Evolutionary conservation across 1,139 yeast species (phyloP).

Genomic region (Candida tropicalis): DNA sequence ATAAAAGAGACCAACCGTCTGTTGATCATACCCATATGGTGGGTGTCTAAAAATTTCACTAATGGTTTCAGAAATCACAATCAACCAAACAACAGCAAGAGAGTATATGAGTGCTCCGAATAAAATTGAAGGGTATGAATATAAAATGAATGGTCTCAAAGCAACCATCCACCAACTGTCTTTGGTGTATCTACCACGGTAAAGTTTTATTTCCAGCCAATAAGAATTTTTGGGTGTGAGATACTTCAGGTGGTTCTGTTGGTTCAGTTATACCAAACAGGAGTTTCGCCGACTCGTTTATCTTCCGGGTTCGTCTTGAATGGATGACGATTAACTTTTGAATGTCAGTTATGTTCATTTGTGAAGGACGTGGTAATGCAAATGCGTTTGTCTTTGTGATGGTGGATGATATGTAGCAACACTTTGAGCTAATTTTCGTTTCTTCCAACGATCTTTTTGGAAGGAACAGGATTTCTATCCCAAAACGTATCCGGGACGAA

Average conservation of each 20-base stretch:
- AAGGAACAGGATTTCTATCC: conserved; percentile 58
- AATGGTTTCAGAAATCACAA: conserved; percentile 60
- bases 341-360: conserved; percentile 21
- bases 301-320: conserved; percentile 14
- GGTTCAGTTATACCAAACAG: conserved; percentile 25
- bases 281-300: conserved; percentile 13
- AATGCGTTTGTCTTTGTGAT: conserved; percentile 34
- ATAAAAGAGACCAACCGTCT: conserved; percentile 59
- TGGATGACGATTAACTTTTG: conserved; percentile 25
- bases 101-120: conserved; percentile 57
- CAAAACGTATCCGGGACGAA: conserved; percentile 70
- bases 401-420: conserved; percentile 34
- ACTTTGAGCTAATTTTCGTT: conserved; percentile 49
- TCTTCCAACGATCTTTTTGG: conserved; percentile 52
- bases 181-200: conserved; percentile 48
- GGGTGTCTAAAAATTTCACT: conserved; percentile 48
- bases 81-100: conserved; percentile 65
- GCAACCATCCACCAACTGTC: conserved; percentile 64
- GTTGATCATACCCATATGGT: conserved; percentile 51
- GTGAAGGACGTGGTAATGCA: conserved; percentile 27
- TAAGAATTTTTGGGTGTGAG: conserved; percentile 20
- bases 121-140: conserved; percentile 54
- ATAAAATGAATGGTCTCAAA: conserved; percentile 56
- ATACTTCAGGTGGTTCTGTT: conserved; percentile 2
- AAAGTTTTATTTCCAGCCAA: conserved; percentile 25